Evolutionary conservation across 1,284 basidiomycete species (phyloP).

Genomic region (Sphaerobolus stellatus): DNA sequence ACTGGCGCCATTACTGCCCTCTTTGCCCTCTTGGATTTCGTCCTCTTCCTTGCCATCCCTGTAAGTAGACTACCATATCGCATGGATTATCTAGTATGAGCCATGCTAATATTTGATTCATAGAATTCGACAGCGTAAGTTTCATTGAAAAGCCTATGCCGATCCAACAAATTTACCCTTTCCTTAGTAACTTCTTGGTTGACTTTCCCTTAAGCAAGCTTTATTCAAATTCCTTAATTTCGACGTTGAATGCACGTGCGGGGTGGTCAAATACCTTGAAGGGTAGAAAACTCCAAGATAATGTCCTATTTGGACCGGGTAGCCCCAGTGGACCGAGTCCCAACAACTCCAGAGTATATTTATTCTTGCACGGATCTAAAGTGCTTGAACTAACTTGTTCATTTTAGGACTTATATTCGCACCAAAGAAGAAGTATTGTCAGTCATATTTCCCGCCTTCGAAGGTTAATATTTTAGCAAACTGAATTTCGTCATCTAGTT

Average conservation of each 20-base stretch:
- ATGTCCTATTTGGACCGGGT: slow-evolving; percentile 1
- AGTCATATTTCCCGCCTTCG: no score
- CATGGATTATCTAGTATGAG: no score
- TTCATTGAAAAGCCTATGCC: no score
- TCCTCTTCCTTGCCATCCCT: slow-evolving; percentile 31
- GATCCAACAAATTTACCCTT: background rate
- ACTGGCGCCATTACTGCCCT: slow-evolving; percentile 37
- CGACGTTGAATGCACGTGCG: slow-evolving; percentile 13
- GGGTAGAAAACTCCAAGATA: background rate
- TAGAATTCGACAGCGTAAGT: slow-evolving; percentile 20
- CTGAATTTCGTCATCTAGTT: no score
- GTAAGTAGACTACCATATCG: background rate
- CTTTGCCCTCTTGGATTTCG: slow-evolving; percentile 33
- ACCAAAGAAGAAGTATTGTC: no score
- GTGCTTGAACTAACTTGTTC: no score
- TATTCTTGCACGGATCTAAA: no score
- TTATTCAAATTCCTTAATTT: slow-evolving; percentile 12
- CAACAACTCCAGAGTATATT: no score
- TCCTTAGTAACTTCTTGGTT: slow-evolving; percentile 6
- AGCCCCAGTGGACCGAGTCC: no score
- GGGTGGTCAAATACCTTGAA: background rate
- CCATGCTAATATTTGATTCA: no score
- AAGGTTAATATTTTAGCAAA: no score
- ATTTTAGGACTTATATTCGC: no score
- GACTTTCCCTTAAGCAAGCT: slow-evolving; percentile 15